Evolutionary conservation across 768 basidiomycete genomes (phyloP).

Genomic region (Tricholoma flavovirens): DNA sequence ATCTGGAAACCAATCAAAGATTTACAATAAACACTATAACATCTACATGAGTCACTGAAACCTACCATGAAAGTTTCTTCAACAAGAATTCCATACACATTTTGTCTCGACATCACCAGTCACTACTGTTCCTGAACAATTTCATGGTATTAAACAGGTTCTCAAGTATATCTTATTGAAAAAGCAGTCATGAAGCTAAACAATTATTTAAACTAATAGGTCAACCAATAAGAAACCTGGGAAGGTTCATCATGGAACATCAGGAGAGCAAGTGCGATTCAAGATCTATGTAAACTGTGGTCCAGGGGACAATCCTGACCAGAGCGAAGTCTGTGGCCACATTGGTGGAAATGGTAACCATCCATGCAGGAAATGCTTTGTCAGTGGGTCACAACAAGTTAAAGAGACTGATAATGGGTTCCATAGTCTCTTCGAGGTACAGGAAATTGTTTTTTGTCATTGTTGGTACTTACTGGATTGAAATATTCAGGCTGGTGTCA

Average conservation of each 20-base stretch:
- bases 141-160: constrained; percentile 23
- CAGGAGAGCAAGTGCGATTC: constrained; percentile 18
- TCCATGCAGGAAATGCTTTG: constrained; percentile 34
- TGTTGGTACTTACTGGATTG: background rate
- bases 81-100: constrained; percentile 31
- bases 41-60: constrained; percentile 32
- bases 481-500: constrained; percentile 17
- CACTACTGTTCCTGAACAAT: constrained; percentile 33
- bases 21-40: constrained; percentile 31
- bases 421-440: constrained; percentile 27
- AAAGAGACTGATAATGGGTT: constrained; percentile 31
- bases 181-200: background rate
- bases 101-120: constrained; percentile 35
- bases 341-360: constrained; percentile 35
- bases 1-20: background rate
- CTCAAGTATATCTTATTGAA: constrained; percentile 23
- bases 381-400: constrained; percentile 27
- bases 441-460: background rate
- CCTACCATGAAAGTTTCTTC: constrained; percentile 27
- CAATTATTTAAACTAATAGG: constrained; percentile 11
- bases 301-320: constrained; percentile 35
- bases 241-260: constrained; percentile 21
- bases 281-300: constrained; percentile 23
- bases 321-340: constrained; percentile 32
- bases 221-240: constrained; percentile 28